Base-by-base conservation (phyloP, 2,329 filamentous ascomycete genomes). In the Epichloe bromicola region DNA sequence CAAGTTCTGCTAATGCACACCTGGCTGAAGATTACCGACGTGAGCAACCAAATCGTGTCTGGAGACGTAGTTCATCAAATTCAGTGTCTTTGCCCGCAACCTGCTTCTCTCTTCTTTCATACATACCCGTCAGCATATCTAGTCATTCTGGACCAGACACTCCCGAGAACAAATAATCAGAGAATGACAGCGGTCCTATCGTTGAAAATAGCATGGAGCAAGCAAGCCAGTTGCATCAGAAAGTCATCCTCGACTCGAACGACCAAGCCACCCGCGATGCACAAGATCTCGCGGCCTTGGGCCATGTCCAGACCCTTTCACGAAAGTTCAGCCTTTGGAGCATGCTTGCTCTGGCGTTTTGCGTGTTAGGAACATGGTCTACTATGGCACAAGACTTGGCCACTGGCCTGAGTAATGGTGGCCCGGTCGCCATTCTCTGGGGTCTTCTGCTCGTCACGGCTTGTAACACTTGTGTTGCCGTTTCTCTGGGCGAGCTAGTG, bases 331-430 rank as follows among this genome's bases (percentile, higher is more conserved):
- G 68, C 59, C 61, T 72, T 6, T 73, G 70, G 72, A 78, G 74
- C 61, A 78, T 80, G 74, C 66, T 80, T 11, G 72, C 74, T 19
- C 67, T 80, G 19, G 73, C 76, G 30, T 78, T 80, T 53, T 76
- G 71, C 52, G 74, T 80, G 14, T 65, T 80, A 33, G 76, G 76
- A 52, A 80, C 77, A 4, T 80, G 76, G 69, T 75, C 74, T 0
- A 79, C 75, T 1, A 75, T 79, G 54, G 77, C 77, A 0, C 75
- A 79, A 58, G 63, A 61, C 42, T 54, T 69, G 5, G 59, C 59
- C 51, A 75, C 69, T 53, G 77, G 76, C 5, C 66, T 80, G 37
- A 70, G 67, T n/a, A 77, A 72, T 52, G 76, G 76, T 41, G 76
- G 75, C 0, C 71, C 76, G 0, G 65, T 78, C 12, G 69, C 69